Evolutionary conservation across 2,329 filamentous ascomycete genomes (phyloP), one percentile per base, ranked within the genome.

Genomic region (Remersonia thermophila): DNA sequence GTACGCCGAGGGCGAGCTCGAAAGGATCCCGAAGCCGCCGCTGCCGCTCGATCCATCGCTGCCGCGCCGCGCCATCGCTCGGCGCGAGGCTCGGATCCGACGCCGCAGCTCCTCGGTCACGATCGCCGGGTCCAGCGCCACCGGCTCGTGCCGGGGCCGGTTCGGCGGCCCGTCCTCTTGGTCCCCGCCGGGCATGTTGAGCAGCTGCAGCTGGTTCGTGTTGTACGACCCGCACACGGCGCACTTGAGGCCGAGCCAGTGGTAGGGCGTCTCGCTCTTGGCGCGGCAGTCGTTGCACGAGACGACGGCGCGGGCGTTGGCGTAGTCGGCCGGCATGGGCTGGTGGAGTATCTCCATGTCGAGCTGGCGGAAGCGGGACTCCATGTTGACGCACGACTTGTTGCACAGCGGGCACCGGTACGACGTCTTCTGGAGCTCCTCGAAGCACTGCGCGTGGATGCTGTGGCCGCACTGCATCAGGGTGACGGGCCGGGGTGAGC

Each of bases 341-440:
- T 98, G 91, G 30, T 71, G 71, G 45, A 82, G 72, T 41, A 98
- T 94, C 33, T 85, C 80, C 35, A 86, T 74, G 51, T 95, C 89
- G 25, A 96, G 62, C 48, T 91, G 91, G 33, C 85, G 78, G 63
- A 96, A 98, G 49, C 93, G 83, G 27, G 83, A 74, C 53, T 95
- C 89, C 89, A 98, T 98, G 54, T 96, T 96, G 47, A 85, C 76
- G n/a, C 93, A 80, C 45, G 83, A 94, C 59, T 91, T 93, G 62
- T 81, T 93, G 69, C 91, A 98, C 33, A 95, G 86, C 1, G 89
- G 91, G 51, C 91, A 98, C 53, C 89, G 93, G 63, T 96, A 98
- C 5, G 87, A 93, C 3, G 77, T 78, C 50, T 80, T 79, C 66
- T 93, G 87, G 55, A 94, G 83, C 49, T 91, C 75, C 31, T 83